Percentiles rank a stretch among this genome's conserved stretches.
Conservation (phyloP, 441 rosid genomes). For the Eruca vesicaria region DNA sequence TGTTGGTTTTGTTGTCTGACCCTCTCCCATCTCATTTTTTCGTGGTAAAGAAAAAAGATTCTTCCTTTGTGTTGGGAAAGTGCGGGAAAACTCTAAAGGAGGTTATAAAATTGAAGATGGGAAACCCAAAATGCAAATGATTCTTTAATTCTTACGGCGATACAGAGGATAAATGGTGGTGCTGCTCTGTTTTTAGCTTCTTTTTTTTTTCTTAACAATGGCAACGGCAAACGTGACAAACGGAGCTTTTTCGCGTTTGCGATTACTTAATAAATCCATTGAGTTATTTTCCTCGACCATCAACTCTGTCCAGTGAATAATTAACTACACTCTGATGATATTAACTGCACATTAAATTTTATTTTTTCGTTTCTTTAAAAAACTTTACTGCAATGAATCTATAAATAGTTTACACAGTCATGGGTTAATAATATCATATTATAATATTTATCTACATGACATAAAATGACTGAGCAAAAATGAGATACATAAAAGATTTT, state of each 20-base stretch:
- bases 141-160: background rate
- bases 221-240: background rate
- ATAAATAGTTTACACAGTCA: background rate
- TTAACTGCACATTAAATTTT: background rate
- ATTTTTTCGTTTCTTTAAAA: background rate
- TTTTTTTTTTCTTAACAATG: constrained; percentile 1
- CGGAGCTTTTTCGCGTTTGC: background rate
- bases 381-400: background rate
- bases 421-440: background rate
- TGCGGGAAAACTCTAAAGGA: constrained; percentile 28
- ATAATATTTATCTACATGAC: background rate
- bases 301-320: background rate
- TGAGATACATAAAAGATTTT: background rate
- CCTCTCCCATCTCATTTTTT: constrained; percentile 83
- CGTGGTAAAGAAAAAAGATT: background rate
- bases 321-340: background rate
- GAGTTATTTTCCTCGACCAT: background rate
- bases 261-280: background rate
- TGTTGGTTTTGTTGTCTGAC: constrained; percentile 29
- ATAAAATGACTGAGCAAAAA: background rate
- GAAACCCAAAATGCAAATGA: background rate
- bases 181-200: constrained; percentile 1
- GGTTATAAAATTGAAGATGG: background rate
- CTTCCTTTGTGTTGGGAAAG: constrained; percentile 21
- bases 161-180: constrained; percentile 19